Conservation (phyloP, 2,329 filamentous ascomycete genomes). For the Tolypocladium tropicale region DNA sequence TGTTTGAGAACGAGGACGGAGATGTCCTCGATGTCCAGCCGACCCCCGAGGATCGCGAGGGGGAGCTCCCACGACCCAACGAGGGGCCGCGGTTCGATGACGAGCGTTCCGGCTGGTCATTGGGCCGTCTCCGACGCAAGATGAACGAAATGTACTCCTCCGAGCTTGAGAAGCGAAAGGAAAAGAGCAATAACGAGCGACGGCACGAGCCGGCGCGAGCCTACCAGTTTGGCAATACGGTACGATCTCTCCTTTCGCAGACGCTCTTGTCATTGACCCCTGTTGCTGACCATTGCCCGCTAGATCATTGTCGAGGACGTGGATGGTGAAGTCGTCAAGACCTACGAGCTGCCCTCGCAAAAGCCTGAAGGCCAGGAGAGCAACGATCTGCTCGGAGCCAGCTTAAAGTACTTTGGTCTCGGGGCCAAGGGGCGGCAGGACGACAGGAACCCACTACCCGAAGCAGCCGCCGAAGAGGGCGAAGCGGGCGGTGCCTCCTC, state of each 20-base stretch:
- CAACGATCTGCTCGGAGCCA: conserved; percentile 27
- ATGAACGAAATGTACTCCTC: conserved; percentile 44
- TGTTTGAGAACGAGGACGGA: conserved; percentile 79
- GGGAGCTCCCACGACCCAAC: neutral
- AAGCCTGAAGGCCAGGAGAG: conserved; percentile 31
- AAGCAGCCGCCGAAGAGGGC: conserved; percentile 17
- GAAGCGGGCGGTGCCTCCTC: conserved; percentile 20
- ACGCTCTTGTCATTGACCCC: neutral
- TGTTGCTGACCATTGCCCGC: conserved; percentile 8
- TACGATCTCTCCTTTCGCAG: conserved; percentile 23
- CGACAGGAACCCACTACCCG: conserved; percentile 21
- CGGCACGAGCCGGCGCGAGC: conserved; percentile 65
- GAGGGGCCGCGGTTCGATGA: conserved; percentile 3
- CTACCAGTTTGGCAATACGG: conserved; percentile 76
- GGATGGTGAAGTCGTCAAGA: conserved; percentile 77
- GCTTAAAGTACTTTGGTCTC: conserved; percentile 46
- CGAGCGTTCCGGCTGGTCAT: conserved; percentile 16
- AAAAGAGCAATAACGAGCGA: conserved; percentile 49
- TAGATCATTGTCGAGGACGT: conserved; percentile 81
- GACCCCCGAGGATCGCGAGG: conserved; percentile 3
- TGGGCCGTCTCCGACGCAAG: conserved; percentile 35
- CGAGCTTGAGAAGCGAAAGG: conserved; percentile 53
- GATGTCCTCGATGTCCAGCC: conserved; percentile 64
- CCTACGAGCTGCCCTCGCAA: conserved; percentile 60
- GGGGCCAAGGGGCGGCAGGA: conserved; percentile 30